These are phyloP conservation scores for Phytopythium montanum DNA, from an alignment of 352 stramenopile genomes.

Conservation along the genomic window DNA sequence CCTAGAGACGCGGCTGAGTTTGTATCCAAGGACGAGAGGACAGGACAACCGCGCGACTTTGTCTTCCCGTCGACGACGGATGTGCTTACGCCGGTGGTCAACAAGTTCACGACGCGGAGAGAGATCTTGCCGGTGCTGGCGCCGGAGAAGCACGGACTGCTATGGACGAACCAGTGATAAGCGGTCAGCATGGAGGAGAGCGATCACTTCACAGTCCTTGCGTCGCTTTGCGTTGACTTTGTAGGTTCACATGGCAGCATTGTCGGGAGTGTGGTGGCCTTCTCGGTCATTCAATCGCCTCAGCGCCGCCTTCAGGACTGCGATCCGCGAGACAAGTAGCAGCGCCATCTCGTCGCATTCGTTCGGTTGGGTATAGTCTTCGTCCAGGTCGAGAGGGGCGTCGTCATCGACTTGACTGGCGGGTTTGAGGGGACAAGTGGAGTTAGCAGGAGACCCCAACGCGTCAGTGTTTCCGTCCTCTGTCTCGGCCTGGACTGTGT, in stretches of 20 bases:
- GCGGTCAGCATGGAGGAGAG: background rate
- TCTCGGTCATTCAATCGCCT: slow-evolving; percentile 17
- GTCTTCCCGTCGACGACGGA: slow-evolving; percentile 53
- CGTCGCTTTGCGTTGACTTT: background rate
- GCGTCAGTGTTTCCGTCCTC: background rate
- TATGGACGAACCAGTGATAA: slow-evolving; percentile 51
- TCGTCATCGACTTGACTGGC: slow-evolving; percentile 9
- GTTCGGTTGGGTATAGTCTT: slow-evolving; percentile 14
- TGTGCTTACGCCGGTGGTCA: slow-evolving; percentile 54
- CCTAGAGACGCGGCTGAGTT: slow-evolving; percentile 36
- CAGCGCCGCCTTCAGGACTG: slow-evolving; percentile 40
- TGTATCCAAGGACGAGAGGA: slow-evolving; percentile 23
- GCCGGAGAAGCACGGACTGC: slow-evolving; percentile 38
- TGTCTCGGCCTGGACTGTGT: background rate
- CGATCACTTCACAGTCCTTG: background rate
- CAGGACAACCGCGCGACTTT: slow-evolving; percentile 48
- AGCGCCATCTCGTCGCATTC: slow-evolving; percentile 34
- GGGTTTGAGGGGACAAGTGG: too few relatives aligned
- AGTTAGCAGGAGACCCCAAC: background rate
- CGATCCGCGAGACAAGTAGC: slow-evolving; percentile 40
- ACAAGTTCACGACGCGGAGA: slow-evolving; percentile 52
- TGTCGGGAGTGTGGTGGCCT: background rate
- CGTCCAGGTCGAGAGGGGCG: slow-evolving; percentile 12
- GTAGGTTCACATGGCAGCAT: background rate
- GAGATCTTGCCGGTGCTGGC: slow-evolving; percentile 29